phyloP scores from a whole-genome alignment of 164 flowering plant species.

The Sextonia rubra region DNA sequence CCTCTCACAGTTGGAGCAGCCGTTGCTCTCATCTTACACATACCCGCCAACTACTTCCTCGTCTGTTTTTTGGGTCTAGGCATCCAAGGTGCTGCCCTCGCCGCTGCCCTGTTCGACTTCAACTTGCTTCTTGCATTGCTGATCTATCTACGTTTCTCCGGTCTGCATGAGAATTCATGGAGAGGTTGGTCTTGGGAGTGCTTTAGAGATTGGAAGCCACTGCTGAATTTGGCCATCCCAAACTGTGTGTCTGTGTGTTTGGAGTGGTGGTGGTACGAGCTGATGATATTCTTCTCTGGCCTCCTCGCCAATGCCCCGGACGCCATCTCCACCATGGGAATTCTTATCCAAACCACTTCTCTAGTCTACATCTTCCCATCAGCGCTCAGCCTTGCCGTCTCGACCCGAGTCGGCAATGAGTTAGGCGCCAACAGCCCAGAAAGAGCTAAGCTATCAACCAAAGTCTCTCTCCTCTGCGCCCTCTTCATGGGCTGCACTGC shows the following conservation, averaged over 20 bases:
- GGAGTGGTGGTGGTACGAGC: conserved; percentile 83
- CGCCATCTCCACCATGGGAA: conserved; percentile 50
- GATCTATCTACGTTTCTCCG: conserved; percentile 26
- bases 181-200: conserved; percentile 31
- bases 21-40: conserved; percentile 34
- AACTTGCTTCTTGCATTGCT: conserved; percentile 20
- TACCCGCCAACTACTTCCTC: conserved; percentile 43
- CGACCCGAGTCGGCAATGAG: conserved; percentile 58
- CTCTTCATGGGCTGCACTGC: conserved; percentile 31
- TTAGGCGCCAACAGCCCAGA: conserved; percentile 44
- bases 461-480: conserved; percentile 32
- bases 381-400: conserved; percentile 40
- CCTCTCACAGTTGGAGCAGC: conserved; percentile 40
- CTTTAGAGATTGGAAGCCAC: conserved; percentile 31
- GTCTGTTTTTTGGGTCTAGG: conserved; percentile 31
- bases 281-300: conserved; percentile 56
- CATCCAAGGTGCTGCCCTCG: conserved; percentile 41
- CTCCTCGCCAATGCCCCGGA: conserved; percentile 31
- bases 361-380: conserved; percentile 59
- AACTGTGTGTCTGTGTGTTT: conserved; percentile 62
- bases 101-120: conserved; percentile 26
- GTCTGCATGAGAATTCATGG: conserved; percentile 28
- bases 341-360: conserved; percentile 54
- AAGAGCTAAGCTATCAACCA: conserved; percentile 33
- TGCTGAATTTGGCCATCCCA: conserved; percentile 44